These are phyloP conservation scores for Yamadazyma membranifaciens DNA, from an alignment of 1,139 yeast genomes.

Conservation along the genomic window DNA sequence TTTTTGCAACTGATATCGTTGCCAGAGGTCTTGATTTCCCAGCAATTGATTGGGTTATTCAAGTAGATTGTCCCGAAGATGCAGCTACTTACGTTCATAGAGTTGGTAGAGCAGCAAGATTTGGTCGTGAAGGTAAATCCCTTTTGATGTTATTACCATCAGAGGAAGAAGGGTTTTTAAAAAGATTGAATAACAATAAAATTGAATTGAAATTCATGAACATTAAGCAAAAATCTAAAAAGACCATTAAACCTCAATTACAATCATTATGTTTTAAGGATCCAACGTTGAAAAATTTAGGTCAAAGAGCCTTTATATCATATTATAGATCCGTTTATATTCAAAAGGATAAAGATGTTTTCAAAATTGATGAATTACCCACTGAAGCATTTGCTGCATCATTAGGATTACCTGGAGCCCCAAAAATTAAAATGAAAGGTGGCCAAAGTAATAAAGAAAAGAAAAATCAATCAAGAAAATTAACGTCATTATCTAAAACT, in stretches of 20 bases:
- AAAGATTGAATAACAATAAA: conserved; percentile 57
- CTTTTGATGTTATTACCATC: conserved; percentile 78
- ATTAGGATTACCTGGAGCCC: conserved; percentile 94
- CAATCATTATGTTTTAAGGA: conserved; percentile 91
- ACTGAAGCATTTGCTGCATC: conserved; percentile 83
- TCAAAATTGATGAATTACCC: conserved; percentile 73
- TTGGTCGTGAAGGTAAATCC: conserved; percentile 86
- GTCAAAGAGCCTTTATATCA: conserved; percentile 93
- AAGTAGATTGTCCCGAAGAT: conserved; percentile 95
- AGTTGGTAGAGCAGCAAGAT: conserved; percentile 95
- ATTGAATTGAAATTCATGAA: conserved; percentile 73
- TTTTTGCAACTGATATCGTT: conserved; percentile 94
- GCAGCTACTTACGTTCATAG: conserved; percentile 93
- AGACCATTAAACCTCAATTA: conserved; percentile 76
- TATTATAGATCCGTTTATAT: conserved; percentile 81
- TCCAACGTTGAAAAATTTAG: conserved; percentile 87
- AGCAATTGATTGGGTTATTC: conserved; percentile 95
- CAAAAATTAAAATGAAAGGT: conserved; percentile 74
- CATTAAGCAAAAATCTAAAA: conserved; percentile 74
- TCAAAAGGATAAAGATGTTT: conserved; percentile 85
- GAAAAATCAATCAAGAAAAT: conserved; percentile 78
- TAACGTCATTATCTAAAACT: conserved; percentile 55
- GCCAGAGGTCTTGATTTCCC: conserved; percentile 98
- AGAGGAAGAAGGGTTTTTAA: conserved; percentile 78
- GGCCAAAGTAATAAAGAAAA: conserved; percentile 56